Conservation (phyloP, 345 rosid genomes). For the Sisymbrium irio region DNA sequence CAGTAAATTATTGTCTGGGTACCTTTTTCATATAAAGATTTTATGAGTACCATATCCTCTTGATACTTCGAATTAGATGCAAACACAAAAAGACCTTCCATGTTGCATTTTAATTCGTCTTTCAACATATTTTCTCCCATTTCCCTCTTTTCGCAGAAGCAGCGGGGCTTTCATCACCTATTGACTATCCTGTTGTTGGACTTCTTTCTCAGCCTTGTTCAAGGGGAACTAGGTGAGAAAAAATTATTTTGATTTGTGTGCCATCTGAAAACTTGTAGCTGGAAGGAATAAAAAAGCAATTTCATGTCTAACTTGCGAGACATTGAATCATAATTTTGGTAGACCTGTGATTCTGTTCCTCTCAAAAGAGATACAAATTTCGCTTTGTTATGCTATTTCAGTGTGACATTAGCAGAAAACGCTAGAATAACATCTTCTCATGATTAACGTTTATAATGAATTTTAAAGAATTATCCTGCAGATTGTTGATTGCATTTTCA, state of each 20-base stretch:
- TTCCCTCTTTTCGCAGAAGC: constrained; percentile 52
- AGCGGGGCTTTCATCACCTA: constrained; percentile 55
- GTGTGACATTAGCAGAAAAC: background rate
- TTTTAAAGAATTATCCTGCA: constrained; percentile 41
- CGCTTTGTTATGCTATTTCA: background rate
- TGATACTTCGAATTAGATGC: constrained; percentile 6
- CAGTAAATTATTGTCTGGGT: constrained; percentile 3
- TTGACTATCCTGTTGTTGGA: constrained; percentile 63
- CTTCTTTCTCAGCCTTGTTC: constrained; percentile 78
- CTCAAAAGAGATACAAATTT: background rate
- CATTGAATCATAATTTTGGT: background rate
- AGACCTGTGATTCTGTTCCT: background rate
- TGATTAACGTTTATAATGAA: background rate
- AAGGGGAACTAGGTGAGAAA: constrained; percentile 61
- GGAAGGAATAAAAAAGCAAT: background rate
- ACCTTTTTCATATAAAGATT: background rate
- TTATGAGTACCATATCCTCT: constrained; percentile 5
- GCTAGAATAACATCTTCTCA: background rate
- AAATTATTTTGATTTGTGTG: background rate
- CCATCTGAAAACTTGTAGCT: constrained; percentile 5
- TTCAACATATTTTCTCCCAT: constrained; percentile 9
- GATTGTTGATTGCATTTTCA: constrained; percentile 73
- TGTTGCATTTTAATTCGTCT: constrained; percentile 19
- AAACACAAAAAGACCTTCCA: constrained; percentile 11
- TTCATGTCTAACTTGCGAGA: constrained; percentile 7